Base-by-base conservation (phyloP, 2,329 filamentous ascomycete species). In the Fusarium coffeatum region DNA sequence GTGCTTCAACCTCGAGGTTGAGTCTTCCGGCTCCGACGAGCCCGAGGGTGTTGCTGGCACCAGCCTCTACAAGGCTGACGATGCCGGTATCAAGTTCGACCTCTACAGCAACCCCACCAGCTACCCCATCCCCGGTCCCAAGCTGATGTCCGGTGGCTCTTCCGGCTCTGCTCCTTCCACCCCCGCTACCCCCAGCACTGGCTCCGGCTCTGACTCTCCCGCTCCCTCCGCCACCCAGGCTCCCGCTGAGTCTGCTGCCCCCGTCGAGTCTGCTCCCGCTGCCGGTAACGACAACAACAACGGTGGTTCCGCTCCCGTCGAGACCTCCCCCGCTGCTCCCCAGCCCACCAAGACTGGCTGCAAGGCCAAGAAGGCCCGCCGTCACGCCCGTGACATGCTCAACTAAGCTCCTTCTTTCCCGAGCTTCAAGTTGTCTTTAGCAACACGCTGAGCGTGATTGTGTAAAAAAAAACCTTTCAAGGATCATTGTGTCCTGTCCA, bases 1-100 rank as follows among this genome's bases (percentile, higher is more conserved):
- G 78, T 86, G 85, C 76, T 77, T 85, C 69, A 85, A 85, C 75
- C 77, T 86, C 30, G 78, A 82, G 74, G 79, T 86, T 59, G 80
- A 78, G 50, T 84, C 84, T 15, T 78, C 78, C 30, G 80, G 80
- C 42, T 73, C 76, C 30, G 79, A 80, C 27, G 76, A 73, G 43
- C 78, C 78, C 27, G 72, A 69, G 37, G 78, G 78, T 55, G 76
- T 75, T 30, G 72, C 80, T 15, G 78, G 74, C 40, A 78, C 76
- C 47, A 69, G 74, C 45, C 76, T 79, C 25, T 74, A 79, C 73
- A 77, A 67, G 55, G 43, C 72, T 45, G 64, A 68, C n/a, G 77
- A 80, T 20, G 60, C 74, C 30, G 78, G 78, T 55, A 79, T 80
- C 63, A 55, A 73, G 46, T 78, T 79, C 73, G 78, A 79, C 74